Conservation (phyloP, 306 rosid genomes). For the Citrullus colocynthis region DNA sequence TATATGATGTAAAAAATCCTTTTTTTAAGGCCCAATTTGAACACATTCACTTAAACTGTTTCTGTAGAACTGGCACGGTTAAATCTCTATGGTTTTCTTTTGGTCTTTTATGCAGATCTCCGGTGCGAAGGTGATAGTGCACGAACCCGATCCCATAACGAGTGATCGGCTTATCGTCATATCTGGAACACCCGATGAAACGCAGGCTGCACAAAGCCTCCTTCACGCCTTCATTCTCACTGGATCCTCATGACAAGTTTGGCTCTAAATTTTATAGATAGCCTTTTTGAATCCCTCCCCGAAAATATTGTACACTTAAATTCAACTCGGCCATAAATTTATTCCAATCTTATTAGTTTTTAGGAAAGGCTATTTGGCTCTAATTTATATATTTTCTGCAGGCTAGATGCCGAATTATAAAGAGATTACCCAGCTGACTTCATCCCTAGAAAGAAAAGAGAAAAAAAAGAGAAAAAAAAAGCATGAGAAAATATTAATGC, state of each 20-base stretch:
- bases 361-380: background rate
- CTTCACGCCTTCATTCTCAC: conserved; percentile 88
- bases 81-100: background rate
- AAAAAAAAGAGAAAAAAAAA: background rate
- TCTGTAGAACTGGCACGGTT: background rate
- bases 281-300: background rate
- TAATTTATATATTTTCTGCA: background rate
- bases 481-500: background rate
- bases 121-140: conserved; percentile 79
- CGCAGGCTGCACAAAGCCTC: conserved; percentile 94
- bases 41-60: background rate
- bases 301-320: conserved; percentile 5
- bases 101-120: conserved; percentile 47
- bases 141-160: conserved; percentile 61
- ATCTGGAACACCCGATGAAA: conserved; percentile 93
- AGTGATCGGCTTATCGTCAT: conserved; percentile 60
- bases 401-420: background rate
- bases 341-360: background rate
- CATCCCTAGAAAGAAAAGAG: background rate
- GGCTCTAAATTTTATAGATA: background rate
- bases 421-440: background rate
- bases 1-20: background rate
- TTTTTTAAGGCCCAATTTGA: background rate
- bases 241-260: conserved; percentile 50
- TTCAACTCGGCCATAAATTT: background rate